Evolutionary conservation across 1,284 basidiomycete species (phyloP), one percentile per base, ranked within the genome.

Genomic region (Singerocomus inundabilis): DNA sequence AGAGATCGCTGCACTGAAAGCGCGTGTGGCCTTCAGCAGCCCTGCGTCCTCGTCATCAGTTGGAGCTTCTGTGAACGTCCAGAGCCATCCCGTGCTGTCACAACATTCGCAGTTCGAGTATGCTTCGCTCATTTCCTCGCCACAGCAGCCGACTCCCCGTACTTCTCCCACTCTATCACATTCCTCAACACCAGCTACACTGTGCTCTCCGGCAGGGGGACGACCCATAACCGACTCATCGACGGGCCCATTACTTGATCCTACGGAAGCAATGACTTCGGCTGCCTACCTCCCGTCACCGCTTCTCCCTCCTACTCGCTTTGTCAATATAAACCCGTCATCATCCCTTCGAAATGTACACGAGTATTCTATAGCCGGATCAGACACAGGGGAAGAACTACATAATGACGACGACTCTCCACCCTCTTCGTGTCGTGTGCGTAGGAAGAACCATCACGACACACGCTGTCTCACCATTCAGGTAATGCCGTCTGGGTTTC

Each of bases 381-480:
- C 66, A 31, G 67, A 71, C n/a, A 72, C 64, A 30, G 72, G 71
- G 34, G 71, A 69, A 5, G 72, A 72, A 21, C 56, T 57, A 12
- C 68, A 61, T 41, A 71, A 58, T 16, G 70, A 63, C 31, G 72
- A 72, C 5, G 70, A 68, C 13, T 52, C 56, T n/a, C 66, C 66
- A 13, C 56, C 57, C 24, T 55, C 59, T 34, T 55, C 57, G 38
- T 69, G 64, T 8, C 75, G 71, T 3, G 54, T 67, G 35, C 81
- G 76, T 53, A 73, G 84, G 16, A 64, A 58, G 30, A 84, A 75
- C 53, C 79, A 82, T 40, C 83, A 82, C 53, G 84, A 86, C 61
- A 79, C 62, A 38, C 76, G 78, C 15, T 81, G 78, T 63, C 70
- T 83, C 32, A 87, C 84, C 0, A 78, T 87, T 33, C 81, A 87